phyloP scores from a whole-genome alignment of 2,329 filamentous ascomycete genomes.

The Grosmannia serpens region DNA sequence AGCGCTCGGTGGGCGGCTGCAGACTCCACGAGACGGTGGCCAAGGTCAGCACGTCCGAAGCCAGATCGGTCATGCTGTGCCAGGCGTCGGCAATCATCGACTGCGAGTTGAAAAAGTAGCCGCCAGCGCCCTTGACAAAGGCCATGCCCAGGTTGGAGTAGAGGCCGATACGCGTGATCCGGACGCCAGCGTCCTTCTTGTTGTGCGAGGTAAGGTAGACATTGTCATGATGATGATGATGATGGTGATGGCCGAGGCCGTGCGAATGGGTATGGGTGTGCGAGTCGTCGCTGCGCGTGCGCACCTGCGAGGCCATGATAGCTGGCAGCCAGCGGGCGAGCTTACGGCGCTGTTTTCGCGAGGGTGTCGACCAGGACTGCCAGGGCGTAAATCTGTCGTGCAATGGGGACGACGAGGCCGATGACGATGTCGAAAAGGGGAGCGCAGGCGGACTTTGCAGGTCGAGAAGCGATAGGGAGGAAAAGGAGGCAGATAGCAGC shows the following conservation, averaged over 20 bases:
- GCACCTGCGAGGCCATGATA: slow-evolving; percentile 16
- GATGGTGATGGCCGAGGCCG: slow-evolving; percentile 48
- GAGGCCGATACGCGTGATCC: slow-evolving; percentile 81
- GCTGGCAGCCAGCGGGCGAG: slow-evolving; percentile 15
- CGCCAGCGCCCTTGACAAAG: slow-evolving; percentile 80
- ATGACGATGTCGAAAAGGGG: slow-evolving; percentile 8
- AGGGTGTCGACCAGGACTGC: slow-evolving; percentile 4
- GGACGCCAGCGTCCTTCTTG: slow-evolving; percentile 84
- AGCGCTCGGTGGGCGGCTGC: slow-evolving; percentile 69
- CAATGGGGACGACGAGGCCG: slow-evolving; percentile 2
- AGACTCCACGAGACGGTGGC: slow-evolving; percentile 91
- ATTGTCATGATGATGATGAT: slow-evolving; percentile 78
- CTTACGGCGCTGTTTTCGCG: slow-evolving; percentile 9
- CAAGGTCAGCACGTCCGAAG: slow-evolving; percentile 88
- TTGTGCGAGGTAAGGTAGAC: slow-evolving; percentile 69
- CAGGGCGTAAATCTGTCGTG: not conserved
- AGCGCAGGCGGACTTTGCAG: not conserved
- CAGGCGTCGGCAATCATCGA: slow-evolving; percentile 88
- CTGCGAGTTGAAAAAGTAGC: slow-evolving; percentile 91
- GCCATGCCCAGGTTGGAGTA: slow-evolving; percentile 92
- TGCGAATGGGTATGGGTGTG: slow-evolving; percentile 40
- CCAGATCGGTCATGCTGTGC: slow-evolving; percentile 89
- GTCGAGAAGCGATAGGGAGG: slow-evolving; percentile 4
- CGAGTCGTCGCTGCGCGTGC: slow-evolving; percentile 29
- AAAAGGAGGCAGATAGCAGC: not conserved